Evolutionary conservation across 2,329 filamentous ascomycete species (phyloP).

Genomic region (Amauroascus verrucosus): DNA sequence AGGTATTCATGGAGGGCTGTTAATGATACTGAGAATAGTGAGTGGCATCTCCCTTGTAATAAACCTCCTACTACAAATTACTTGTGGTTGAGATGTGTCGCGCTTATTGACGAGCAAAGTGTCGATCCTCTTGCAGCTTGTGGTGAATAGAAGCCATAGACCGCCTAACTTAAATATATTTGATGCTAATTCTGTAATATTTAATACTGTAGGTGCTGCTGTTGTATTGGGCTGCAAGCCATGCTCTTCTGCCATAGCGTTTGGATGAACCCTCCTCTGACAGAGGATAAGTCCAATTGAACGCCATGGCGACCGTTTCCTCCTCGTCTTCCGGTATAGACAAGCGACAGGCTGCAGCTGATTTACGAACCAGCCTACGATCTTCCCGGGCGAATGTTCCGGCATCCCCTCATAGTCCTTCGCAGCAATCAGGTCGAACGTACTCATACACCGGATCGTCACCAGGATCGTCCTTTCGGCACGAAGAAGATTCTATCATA

Average conservation of each 20-base stretch:
- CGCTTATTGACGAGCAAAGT: too few relatives aligned
- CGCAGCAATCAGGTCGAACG: constrained; percentile 40
- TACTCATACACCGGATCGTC: constrained; percentile 46
- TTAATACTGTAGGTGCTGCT: background rate
- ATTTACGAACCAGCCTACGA: constrained; percentile 24
- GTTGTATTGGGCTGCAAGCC: background rate
- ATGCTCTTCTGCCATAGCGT: background rate
- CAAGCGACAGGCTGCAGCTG: constrained; percentile 19
- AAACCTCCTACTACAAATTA: background rate
- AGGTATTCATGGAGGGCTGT: background rate
- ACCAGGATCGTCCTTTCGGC: constrained; percentile 47
- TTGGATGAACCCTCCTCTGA: background rate
- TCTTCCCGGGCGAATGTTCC: constrained; percentile 17
- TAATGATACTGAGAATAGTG: background rate
- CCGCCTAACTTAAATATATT: background rate
- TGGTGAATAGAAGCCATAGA: background rate
- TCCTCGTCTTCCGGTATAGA: constrained; percentile 22
- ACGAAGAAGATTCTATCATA: constrained; percentile 75
- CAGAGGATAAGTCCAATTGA: background rate
- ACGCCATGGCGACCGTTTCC: constrained; percentile 18
- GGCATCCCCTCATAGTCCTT: constrained; percentile 52
- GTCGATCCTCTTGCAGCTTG: too few relatives aligned
- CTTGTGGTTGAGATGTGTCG: too few relatives aligned
- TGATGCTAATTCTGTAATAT: background rate
- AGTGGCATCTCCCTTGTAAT: too few relatives aligned